Base-by-base conservation (phyloP, 208 protist genomes). In the Kentomonas sorsogonicus region DNA sequence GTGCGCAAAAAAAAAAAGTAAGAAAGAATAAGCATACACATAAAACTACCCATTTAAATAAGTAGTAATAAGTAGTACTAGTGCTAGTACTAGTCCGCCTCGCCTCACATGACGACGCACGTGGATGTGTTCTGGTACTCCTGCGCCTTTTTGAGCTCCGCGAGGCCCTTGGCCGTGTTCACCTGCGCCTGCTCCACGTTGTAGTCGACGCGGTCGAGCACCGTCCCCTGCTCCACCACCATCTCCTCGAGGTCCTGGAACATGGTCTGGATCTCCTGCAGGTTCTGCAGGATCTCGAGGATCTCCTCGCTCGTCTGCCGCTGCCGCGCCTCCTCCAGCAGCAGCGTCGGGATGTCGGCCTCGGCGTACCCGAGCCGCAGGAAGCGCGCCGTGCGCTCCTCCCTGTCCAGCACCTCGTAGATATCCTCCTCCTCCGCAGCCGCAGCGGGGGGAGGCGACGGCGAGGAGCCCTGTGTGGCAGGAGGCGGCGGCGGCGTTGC, bases 121-220 rank as follows among this genome's bases (percentile, higher is more conserved):
- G 22, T 65, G 20, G 69, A 60, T 51, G 20, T 39, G 81, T 16
- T 22, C 40, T 93, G 86, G 44, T 79, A 72, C 11, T 91, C 75
- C 29, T 81, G 62, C 16, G 89, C 86, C 59, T 96, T 92, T 47
- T 85, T 75, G 5, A 97, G 77, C 55, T 93, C 72, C 2, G 59
- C 66, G 7, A 93, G 70, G 5, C 78, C 86, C 16, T 79, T 72
- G 2, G 56, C 67, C 11, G 89, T 68, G 47, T 79, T 60, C 20
- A 58, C 59, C 3, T 63, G 53, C 4, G 88, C 67, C 46, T 90
- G 72, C 54, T 89, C 77, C 11, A 96, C 63, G 63, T 92, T 96
- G 66, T 81, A 94, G 60, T 97, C 93, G 56, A 97, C 90, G 18
- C 93, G 79, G 56, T 97, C 93, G 10, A 97, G 68, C 54, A 95